Evolutionary conservation across 306 rosid genomes (phyloP), one percentile per base, ranked within the genome.

Genomic region (Corylus americana): DNA sequence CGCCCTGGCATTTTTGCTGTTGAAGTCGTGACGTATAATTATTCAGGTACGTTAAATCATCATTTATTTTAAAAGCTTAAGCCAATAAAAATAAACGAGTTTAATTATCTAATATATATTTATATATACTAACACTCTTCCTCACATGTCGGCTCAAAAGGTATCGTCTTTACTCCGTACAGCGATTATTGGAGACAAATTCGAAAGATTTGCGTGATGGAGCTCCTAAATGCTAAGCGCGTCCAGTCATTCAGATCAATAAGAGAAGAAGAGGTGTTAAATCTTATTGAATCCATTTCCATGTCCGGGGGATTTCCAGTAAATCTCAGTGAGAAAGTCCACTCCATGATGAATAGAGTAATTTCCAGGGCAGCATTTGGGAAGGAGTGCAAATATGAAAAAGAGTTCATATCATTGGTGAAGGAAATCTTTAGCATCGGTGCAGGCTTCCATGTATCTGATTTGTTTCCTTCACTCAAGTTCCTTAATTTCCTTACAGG

Each of bases 261-360:
- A 0, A 51, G 85, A 53, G 75, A 82, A 66, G 85, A 82, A 70
- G 85, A 82, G 75, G 70, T 55, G 1, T 7, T 13, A 25, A 53
- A 27, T 82, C 63, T 82, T 74, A 2, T 72, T 0, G 70, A 70
- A 8, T 73, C 54, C 22, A 16, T 64, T 13, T 78, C 64, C 12
- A 48, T 44, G 3, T 25, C 27, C 13, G 8, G 8, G 13, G 73
- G 45, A 3, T 13, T n/a, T 18, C 62, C 25, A 7, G 16, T 78
- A 4, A 48, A 71, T 68, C 29, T 78, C 61, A 57, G 25, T 1
- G 37, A 45, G 51, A 27, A 42, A 68, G 18, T 78, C 8, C 18
- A 18, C 18, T 55, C 77, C 25, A 11, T 14, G 63, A 20, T 12
- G 22, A 57, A 70, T 2, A 47, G 37, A 1, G 53, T 72, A 11